A percentile compares a stretch with the other conserved stretches of the same genome.
These are phyloP conservation scores for Colletotrichum chrysophilum DNA, from an alignment of 2,329 filamentous ascomycete species.

Conservation along the genomic window DNA sequence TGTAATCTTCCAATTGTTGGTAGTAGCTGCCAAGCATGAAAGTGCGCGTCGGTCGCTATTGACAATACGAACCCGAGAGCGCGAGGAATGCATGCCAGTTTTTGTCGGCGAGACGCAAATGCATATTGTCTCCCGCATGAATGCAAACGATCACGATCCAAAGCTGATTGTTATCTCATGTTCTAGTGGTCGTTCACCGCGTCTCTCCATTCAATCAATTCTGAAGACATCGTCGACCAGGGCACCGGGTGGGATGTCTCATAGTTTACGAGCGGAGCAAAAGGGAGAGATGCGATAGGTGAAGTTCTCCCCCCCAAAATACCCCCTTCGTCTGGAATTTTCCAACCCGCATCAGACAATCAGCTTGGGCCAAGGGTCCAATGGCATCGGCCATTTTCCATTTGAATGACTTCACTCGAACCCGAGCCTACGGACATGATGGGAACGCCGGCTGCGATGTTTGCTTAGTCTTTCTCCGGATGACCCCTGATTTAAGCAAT, in stretches of 20 bases:
- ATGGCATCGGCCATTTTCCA: not conserved
- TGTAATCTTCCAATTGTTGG: not conserved
- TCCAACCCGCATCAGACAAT: not conserved
- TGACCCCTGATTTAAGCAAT: not conserved
- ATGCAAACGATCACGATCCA: not conserved
- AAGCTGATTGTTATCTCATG: not conserved
- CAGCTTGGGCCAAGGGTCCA: slow-evolving; percentile 2
- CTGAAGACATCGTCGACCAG: not conserved
- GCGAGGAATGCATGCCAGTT: not conserved
- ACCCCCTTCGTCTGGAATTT: not conserved
- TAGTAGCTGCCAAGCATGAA: not conserved
- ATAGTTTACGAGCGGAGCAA: not conserved
- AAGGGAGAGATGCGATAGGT: slow-evolving; percentile 5
- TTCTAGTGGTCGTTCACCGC: not conserved
- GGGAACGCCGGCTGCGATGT: not conserved
- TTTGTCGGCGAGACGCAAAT: not conserved
- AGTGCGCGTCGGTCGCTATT: not conserved
- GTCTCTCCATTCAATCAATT: not conserved
- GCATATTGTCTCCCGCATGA: not conserved
- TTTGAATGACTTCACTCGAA: not conserved
- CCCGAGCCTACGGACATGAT: not conserved
- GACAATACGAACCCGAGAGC: not conserved
- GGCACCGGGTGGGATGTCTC: not conserved
- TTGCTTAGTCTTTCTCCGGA: not conserved
- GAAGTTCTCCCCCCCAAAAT: not conserved